phyloP scores from a whole-genome alignment of 2,329 filamentous ascomycete species.

The Calonectria honghensis region DNA sequence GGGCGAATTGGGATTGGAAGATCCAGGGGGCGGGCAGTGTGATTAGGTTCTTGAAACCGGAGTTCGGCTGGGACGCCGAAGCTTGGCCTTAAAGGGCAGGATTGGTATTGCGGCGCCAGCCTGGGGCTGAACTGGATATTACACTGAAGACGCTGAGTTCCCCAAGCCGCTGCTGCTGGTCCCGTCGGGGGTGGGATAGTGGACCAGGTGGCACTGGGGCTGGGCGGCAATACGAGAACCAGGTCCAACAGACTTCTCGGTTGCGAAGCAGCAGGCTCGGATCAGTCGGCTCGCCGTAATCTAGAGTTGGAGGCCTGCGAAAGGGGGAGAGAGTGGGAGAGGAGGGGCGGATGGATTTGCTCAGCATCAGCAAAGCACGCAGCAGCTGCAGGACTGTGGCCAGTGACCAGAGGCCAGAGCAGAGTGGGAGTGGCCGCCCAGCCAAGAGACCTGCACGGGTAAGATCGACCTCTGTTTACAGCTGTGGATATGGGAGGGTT shows the following conservation, averaged over 20 bases:
- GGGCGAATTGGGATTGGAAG: neutral
- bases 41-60: constrained; percentile 17
- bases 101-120: neutral
- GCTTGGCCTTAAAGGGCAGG: neutral
- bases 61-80: neutral
- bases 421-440: neutral
- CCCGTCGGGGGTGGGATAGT: constrained; percentile 2
- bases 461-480: constrained; percentile 18
- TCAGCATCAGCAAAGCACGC: constrained; percentile 24
- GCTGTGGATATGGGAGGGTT: neutral
- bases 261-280: constrained; percentile 22
- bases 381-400: neutral
- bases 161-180: neutral
- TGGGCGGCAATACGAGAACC: constrained; percentile 24
- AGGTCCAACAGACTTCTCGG: constrained; percentile 16
- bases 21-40: neutral
- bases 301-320: constrained; percentile 28
- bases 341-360: constrained; percentile 12
- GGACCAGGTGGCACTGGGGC: constrained; percentile 11
- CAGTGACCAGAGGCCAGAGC: neutral
- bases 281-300: constrained; percentile 32
- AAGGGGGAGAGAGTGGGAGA: neutral
- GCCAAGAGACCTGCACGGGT: constrained; percentile 17
- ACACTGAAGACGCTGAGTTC: neutral
- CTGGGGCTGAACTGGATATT: neutral